Conservation (phyloP, 331 rosid genomes). For the Phaseolus coccineus region DNA sequence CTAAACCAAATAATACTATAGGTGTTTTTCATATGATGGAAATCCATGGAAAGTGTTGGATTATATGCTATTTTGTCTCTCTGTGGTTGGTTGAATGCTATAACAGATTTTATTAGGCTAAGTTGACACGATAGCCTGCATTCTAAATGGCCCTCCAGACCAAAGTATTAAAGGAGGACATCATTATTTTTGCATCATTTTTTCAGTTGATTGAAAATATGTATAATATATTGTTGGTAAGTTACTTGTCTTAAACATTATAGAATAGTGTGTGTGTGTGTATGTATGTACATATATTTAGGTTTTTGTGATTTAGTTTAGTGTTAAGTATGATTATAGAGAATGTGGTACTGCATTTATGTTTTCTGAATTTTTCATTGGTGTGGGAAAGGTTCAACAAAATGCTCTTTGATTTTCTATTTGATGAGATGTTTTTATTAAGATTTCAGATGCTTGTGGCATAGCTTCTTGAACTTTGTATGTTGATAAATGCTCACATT, state of each 20-base stretch:
- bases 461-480: slow-evolving; percentile 35
- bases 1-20: background rate
- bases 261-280: background rate
- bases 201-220: slow-evolving; percentile 18
- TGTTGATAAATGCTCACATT: slow-evolving; percentile 28
- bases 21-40: slow-evolving; percentile 1
- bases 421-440: slow-evolving; percentile 13
- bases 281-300: background rate
- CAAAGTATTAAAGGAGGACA: slow-evolving; percentile 9
- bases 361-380: slow-evolving; percentile 1
- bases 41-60: background rate
- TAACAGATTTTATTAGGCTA: slow-evolving; percentile 18
- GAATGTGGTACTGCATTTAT: background rate
- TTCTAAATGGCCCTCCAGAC: background rate
- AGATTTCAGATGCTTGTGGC: slow-evolving; percentile 13
- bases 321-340: background rate
- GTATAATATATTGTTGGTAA: background rate
- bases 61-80: background rate
- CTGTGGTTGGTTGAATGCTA: background rate
- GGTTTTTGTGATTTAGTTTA: slow-evolving; percentile 18
- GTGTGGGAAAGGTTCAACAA: background rate
- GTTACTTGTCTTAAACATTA: slow-evolving; percentile 19
- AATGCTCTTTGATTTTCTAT: slow-evolving; percentile 1
- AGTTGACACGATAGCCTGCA: slow-evolving; percentile 6
- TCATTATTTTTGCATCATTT: slow-evolving; percentile 17